Evolutionary conservation across 371 early-diverging fungal genomes (phyloP), one percentile per base, ranked within the genome.

Genomic region (Mucor saturninus): DNA sequence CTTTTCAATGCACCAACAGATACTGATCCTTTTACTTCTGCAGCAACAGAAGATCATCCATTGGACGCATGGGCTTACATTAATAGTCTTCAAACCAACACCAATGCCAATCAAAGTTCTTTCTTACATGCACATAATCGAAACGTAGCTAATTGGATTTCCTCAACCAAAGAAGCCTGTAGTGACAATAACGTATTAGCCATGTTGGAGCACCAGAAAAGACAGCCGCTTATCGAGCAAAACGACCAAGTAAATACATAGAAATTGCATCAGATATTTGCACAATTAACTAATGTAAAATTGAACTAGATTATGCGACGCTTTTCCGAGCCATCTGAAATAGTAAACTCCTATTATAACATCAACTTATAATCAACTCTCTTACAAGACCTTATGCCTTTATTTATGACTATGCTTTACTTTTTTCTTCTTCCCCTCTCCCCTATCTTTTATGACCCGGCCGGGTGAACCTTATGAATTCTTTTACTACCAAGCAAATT

Each of bases 301-400:
- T 40, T 45, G 32, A 57, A 42, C 15, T 57, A 64, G 64, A 57
- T 57, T 57, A 51, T 64, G 53, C 56, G 64, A 51, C 64, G 57
- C 15, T 14, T 52, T 57, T 64, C 64, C 37, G 53, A 51, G 7
- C 58, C 64, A 32, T 45, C 45, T 43, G 48, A 57, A 46, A 45
- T 57, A 48, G 45, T 57, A 45, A 31, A 48, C 57, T 32, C 57
- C 48, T 57, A 46, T 57, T 45, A 35, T 21, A 45, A 39, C 38
- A 42, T 29, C 30, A 26, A 56, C 42, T 26, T 45, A 21, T 57
- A 45, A 57, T 45, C 57, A 35, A 57, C 42, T 46, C 6, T 46
- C 21, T 9, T 46, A 15, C 15, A 4, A 5, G 21, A n/a, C 15
- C 5, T 15, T 45, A 15, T 45, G 14, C 21, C 21, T 21, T 45